Evolutionary conservation across 75 land plant species (phyloP).

Genomic region (Selaginella moellendorffii): DNA sequence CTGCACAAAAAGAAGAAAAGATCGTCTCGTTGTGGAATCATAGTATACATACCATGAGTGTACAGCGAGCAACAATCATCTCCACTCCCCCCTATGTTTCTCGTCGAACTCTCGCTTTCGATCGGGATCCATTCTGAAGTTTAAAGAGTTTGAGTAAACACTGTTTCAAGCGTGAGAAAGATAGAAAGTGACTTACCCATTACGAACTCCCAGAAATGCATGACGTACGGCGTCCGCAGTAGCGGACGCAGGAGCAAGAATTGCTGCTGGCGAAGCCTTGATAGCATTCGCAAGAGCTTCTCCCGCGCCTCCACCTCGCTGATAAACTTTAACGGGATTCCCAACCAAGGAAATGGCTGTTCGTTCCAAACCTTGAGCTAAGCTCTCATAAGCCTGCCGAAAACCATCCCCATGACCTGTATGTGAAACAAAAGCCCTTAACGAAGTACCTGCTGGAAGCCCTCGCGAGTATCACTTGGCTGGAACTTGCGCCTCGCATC

Average conservation of each 20-base stretch:
- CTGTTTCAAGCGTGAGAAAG: not conserved
- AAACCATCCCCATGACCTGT: not conserved
- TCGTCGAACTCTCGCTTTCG: not conserved
- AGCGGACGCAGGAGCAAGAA: conserved; percentile 69
- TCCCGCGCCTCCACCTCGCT: conserved; percentile 57
- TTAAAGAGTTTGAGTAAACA: not conserved
- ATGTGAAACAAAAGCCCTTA: no score
- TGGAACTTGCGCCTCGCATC: conserved; percentile 34
- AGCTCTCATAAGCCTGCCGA: conserved; percentile 61
- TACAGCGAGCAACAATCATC: no score
- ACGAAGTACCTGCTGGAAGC: conserved; percentile 52
- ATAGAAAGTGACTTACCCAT: conserved; percentile 29
- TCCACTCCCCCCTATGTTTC: not conserved
- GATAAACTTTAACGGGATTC: conserved; percentile 55
- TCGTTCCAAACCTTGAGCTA: conserved; percentile 51
- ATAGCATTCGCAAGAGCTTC: conserved; percentile 66
- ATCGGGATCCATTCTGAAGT: not conserved
- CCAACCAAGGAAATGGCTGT: conserved; percentile 57
- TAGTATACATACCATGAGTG: not conserved
- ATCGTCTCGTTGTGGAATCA: no score
- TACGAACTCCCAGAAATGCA: conserved; percentile 66
- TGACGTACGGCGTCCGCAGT: conserved; percentile 63
- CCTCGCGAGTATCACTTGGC: conserved; percentile 61
- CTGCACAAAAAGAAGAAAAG: no score
- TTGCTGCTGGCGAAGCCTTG: conserved; percentile 60